These are phyloP conservation scores for Cytospora mali DNA, from an alignment of 2,329 filamentous ascomycete species.

Conservation along the genomic window DNA sequence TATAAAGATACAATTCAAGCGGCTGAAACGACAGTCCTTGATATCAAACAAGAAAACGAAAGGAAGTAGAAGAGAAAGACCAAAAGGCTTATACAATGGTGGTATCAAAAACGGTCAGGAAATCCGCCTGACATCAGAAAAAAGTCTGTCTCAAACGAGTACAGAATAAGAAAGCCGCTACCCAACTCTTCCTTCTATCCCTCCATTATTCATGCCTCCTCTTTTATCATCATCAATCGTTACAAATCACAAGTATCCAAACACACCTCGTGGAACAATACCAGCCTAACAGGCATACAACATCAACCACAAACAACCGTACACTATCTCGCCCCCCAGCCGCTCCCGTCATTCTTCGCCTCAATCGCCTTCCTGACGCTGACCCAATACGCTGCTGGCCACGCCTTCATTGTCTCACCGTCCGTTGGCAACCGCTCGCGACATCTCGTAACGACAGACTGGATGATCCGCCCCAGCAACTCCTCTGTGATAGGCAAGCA, in stretches of 20 bases:
- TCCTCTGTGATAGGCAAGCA: slow-evolving; percentile 65
- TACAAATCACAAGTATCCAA: slow-evolving; percentile 6
- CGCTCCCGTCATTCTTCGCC: slow-evolving; percentile 32
- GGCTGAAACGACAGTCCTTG: background rate
- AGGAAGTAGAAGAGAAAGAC: slow-evolving; percentile 17
- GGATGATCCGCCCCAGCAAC: slow-evolving; percentile 62
- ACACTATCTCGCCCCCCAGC: slow-evolving; percentile 1
- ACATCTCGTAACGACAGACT: slow-evolving; percentile 63
- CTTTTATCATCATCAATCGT: slow-evolving; percentile 12
- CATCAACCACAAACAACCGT: too few relatives aligned
- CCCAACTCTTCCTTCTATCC: slow-evolving; percentile 11
- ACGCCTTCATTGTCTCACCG: slow-evolving; percentile 55
- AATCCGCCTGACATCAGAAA: slow-evolving; percentile 11
- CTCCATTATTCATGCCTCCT: background rate
- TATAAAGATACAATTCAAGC: background rate
- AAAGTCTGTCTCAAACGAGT: slow-evolving; percentile 9
- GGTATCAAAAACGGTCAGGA: slow-evolving; percentile 23
- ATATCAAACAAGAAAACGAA: slow-evolving; percentile 6
- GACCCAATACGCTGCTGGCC: slow-evolving; percentile 65
- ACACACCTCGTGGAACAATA: background rate
- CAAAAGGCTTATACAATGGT: slow-evolving; percentile 22
- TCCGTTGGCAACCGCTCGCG: slow-evolving; percentile 62
- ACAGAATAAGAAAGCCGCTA: slow-evolving; percentile 17
- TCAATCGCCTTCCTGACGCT: slow-evolving; percentile 57
- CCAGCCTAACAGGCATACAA: background rate